phyloP scores from a whole-genome alignment of 345 rosid genomes.

The Citrus trifoliata region DNA sequence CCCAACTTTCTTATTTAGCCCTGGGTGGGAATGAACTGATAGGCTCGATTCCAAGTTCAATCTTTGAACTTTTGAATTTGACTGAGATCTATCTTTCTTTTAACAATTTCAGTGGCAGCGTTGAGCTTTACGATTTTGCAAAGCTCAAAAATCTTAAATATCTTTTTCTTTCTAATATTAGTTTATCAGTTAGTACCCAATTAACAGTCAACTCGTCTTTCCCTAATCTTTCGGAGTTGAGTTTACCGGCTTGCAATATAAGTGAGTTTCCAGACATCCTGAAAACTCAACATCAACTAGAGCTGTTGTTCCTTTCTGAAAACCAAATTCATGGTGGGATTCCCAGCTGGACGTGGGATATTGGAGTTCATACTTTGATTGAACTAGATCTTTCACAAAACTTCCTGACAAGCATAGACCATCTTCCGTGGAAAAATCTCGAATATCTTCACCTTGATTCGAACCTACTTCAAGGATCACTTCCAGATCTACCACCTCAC shows the following conservation, averaged over 20 bases:
- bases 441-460: too few relatives aligned
- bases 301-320: neutral
- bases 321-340: too few relatives aligned
- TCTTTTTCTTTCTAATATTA: neutral
- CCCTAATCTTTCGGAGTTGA: neutral
- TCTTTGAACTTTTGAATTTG: neutral
- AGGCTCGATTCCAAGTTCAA: constrained; percentile 8
- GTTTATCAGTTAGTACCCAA: neutral
- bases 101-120: too few relatives aligned
- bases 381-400: neutral
- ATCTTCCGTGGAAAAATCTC: neutral
- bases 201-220: neutral
- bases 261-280: neutral
- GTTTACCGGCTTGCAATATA: neutral
- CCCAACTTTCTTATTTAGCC: neutral
- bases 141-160: neutral
- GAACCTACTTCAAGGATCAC: too few relatives aligned
- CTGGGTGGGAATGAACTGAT: neutral
- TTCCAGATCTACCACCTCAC: too few relatives aligned
- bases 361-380: neutral
- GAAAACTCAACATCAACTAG: neutral
- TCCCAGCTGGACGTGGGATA: neutral
- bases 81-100: too few relatives aligned
- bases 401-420: neutral
- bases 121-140: neutral